Base-by-base conservation (phyloP, 2,329 filamentous ascomycete genomes). In the Geoglossum cookeanum region DNA sequence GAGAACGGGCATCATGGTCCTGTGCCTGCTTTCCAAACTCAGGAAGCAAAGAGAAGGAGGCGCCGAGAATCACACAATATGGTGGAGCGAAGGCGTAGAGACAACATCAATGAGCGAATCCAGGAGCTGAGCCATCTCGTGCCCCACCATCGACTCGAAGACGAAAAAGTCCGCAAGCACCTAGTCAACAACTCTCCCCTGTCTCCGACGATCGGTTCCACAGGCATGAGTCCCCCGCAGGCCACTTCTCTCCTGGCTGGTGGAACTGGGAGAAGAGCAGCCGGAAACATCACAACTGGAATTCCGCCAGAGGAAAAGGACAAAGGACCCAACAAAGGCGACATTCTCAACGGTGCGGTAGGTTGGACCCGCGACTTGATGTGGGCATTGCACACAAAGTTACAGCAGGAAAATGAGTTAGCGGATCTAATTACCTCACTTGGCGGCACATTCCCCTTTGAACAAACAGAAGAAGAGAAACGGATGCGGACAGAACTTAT, bases 81-180 rank as follows among this genome's bases (percentile, higher is more conserved):
- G 44, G 92, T 98, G 9, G 92, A 98, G 73, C 87, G 92, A 58
- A 84, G 92, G 55, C 84, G 92, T 60, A 82, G 92, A 60, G 92
- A 97, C 72, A 97, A 97, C 68, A 98, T 98, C 75, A 98, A 98
- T 64, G 92, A 98, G 71, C 83, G 92, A 48, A 98, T 98, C 61
- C 91, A 97, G 66, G 92, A 98, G 66, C 78, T 98, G 6, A 95
- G 91, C 66, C 87, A 89, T 64, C 79, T 98, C 17, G 91, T 98
- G 1, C 92, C 92, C 29, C 78, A 84, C 60, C 92, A 98, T 69
- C 83, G 92, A 60, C 77, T 98, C 1, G 92, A 98, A 65, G 92
- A 97, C 66, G 92, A 98, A 71, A 96, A 95, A 72, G 86, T 97
- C 53, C 84, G 90, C 63, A 97, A 97, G 72, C 84, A 95, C 66